Percentiles rank a stretch among this genome's conserved stretches.
These are phyloP conservation scores for Monilinia vaccinii-corymbosi DNA, from an alignment of 2,329 filamentous ascomycete species.

Conservation along the genomic window DNA sequence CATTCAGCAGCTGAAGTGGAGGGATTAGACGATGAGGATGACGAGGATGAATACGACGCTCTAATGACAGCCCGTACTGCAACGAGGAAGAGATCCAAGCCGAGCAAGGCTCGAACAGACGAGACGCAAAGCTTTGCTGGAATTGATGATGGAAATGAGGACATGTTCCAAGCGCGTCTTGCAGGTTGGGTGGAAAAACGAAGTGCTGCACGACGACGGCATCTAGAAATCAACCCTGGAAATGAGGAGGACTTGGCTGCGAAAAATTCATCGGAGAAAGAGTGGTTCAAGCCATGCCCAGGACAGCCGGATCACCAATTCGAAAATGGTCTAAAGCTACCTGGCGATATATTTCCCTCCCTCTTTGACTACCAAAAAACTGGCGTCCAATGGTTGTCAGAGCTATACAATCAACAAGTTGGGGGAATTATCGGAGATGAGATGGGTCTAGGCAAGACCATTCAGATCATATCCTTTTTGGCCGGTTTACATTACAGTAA, in stretches of 20 bases:
- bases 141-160: conserved; percentile 85
- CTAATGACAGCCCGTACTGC: conserved; percentile 32
- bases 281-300: conserved; percentile 85
- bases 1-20: conserved; percentile 19
- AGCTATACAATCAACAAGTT: conserved; percentile 80
- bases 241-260: conserved; percentile 37
- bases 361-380: conserved; percentile 97
- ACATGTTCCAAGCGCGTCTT: conserved; percentile 66
- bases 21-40: conserved; percentile 26
- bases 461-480: conserved; percentile 57
- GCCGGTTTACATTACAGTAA: conserved; percentile 89
- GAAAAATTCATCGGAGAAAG: conserved; percentile 35
- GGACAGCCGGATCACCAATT: conserved; percentile 68
- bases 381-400: conserved; percentile 91
- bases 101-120: conserved; percentile 20
- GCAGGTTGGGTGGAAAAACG: conserved; percentile 63
- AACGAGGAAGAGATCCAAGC: conserved; percentile 29
- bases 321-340: conserved; percentile 65
- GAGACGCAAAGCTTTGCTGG: conserved; percentile 29
- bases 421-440: conserved; percentile 95
- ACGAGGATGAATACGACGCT: conserved; percentile 29
- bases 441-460: conserved; percentile 97
- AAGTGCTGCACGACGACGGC: conserved; percentile 45
- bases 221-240: conserved; percentile 30
- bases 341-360: conserved; percentile 86